These are phyloP conservation scores for Gigaspora rosea DNA, from an alignment of 192 early-diverging fungal genomes.

Conservation along the genomic window DNA sequence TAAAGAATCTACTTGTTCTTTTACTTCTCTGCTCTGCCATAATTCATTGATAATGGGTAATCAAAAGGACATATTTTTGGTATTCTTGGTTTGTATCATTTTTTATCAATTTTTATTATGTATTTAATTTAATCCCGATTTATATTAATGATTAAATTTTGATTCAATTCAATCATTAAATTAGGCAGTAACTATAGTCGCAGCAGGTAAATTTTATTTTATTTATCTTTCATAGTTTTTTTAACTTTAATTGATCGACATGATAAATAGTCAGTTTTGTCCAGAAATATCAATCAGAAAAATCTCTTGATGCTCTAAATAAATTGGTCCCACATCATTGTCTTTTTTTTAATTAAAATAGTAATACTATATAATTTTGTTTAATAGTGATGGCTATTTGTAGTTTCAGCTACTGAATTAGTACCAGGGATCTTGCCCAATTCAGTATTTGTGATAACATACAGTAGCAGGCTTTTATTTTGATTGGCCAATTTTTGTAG, in stretches of 20 bases:
- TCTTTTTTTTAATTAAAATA: constrained; percentile 30
- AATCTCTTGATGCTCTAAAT: constrained; percentile 83
- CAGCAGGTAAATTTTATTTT: constrained; percentile 37
- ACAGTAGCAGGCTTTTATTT: no score
- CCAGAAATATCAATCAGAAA: constrained; percentile 84
- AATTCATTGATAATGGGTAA: constrained; percentile 73
- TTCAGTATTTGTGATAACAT: no score
- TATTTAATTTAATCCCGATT: neutral
- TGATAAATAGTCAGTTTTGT: constrained; percentile 73
- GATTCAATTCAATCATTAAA: neutral
- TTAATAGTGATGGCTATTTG: constrained; percentile 57
- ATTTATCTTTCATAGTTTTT: neutral
- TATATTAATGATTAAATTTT: neutral
- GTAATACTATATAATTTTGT: no score
- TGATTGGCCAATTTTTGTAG: no score
- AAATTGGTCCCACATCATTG: constrained; percentile 86
- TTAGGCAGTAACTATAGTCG: constrained; percentile 49
- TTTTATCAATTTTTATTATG: no score
- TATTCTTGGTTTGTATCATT: constrained; percentile 62
- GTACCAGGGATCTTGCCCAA: constrained; percentile 91
- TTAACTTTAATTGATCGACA: neutral
- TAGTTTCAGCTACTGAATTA: constrained; percentile 77
- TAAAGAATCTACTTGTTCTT: constrained; percentile 80
- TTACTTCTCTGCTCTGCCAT: constrained; percentile 72
- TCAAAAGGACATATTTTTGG: constrained; percentile 80